Conservation (phyloP, 1,139 yeast genomes). For the Waltiozyma sp. region DNA sequence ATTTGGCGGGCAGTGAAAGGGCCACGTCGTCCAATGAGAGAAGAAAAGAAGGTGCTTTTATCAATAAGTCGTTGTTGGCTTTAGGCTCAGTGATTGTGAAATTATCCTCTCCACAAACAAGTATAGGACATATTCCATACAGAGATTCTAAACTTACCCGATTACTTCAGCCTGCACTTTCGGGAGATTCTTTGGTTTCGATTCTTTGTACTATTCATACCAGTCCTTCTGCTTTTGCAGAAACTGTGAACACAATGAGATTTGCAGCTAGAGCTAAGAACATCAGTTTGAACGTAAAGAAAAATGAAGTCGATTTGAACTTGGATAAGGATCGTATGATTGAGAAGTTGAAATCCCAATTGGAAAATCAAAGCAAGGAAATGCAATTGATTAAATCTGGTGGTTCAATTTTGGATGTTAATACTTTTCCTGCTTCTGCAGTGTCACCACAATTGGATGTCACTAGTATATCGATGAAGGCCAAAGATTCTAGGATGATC, state of each 20-base stretch:
- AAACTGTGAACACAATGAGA: slow-evolving; percentile 76
- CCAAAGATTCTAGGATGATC: background rate
- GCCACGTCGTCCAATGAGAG: slow-evolving; percentile 74
- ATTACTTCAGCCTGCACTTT: slow-evolving; percentile 79
- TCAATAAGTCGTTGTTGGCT: slow-evolving; percentile 82
- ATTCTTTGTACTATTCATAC: slow-evolving; percentile 77
- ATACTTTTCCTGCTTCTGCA: too few relatives aligned
- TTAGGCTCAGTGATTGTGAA: slow-evolving; percentile 83
- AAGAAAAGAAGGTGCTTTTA: slow-evolving; percentile 85
- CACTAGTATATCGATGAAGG: too few relatives aligned
- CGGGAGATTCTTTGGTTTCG: slow-evolving; percentile 79
- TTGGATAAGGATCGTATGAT: slow-evolving; percentile 35
- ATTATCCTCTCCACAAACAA: slow-evolving; percentile 34
- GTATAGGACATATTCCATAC: slow-evolving; percentile 62
- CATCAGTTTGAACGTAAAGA: slow-evolving; percentile 57
- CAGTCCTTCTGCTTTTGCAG: slow-evolving; percentile 49
- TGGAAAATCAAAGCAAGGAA: slow-evolving; percentile 29
- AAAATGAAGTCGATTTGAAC: slow-evolving; percentile 30
- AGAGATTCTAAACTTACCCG: slow-evolving; percentile 88
- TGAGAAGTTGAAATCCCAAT: slow-evolving; percentile 29
- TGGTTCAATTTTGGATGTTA: too few relatives aligned
- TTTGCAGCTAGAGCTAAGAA: slow-evolving; percentile 94
- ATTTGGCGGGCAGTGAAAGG: slow-evolving; percentile 90
- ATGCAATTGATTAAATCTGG: background rate
- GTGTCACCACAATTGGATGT: too few relatives aligned